These are phyloP conservation scores for Heliocybe sulcata DNA, from an alignment of 1,284 basidiomycete genomes.

Conservation along the genomic window DNA sequence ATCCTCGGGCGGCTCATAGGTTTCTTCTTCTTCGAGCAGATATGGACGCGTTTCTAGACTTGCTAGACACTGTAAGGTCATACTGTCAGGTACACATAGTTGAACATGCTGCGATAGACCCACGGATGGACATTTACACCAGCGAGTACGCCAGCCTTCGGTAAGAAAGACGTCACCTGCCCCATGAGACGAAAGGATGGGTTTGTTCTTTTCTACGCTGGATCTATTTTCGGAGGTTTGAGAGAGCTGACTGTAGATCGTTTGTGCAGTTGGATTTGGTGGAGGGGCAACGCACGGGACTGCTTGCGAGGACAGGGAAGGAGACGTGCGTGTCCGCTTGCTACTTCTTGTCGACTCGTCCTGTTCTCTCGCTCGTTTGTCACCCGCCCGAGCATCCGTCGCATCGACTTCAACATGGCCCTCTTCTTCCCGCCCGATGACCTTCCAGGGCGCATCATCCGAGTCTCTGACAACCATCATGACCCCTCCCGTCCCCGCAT, in stretches of 20 bases:
- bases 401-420: slow-evolving; percentile 11
- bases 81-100: slow-evolving; percentile 2
- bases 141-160: slow-evolving; percentile 61
- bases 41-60: slow-evolving; percentile 44
- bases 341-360: not conserved
- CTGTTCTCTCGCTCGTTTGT: slow-evolving; percentile 36
- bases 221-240: not conserved
- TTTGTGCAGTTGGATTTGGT: slow-evolving; percentile 31
- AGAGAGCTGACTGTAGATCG: slow-evolving; percentile 23
- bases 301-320: slow-evolving; percentile 4
- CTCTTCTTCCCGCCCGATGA: slow-evolving; percentile 27
- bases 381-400: slow-evolving; percentile 25
- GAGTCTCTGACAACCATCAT: slow-evolving; percentile 55
- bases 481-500: slow-evolving; percentile 57
- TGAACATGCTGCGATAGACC: slow-evolving; percentile 16
- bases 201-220: not conserved
- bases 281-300: slow-evolving; percentile 44
- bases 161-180: slow-evolving; percentile 67
- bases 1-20: slow-evolving; percentile 75
- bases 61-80: slow-evolving; percentile 43
- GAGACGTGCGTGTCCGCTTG: slow-evolving; percentile 4
- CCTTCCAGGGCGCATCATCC: slow-evolving; percentile 39
- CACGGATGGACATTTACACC: slow-evolving; percentile 64
- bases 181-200: slow-evolving; percentile 20
- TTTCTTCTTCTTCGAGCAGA: slow-evolving; percentile 71